Evolutionary conservation across 1,284 basidiomycete genomes (phyloP).

Genomic region (Heterobasidion annosum): DNA sequence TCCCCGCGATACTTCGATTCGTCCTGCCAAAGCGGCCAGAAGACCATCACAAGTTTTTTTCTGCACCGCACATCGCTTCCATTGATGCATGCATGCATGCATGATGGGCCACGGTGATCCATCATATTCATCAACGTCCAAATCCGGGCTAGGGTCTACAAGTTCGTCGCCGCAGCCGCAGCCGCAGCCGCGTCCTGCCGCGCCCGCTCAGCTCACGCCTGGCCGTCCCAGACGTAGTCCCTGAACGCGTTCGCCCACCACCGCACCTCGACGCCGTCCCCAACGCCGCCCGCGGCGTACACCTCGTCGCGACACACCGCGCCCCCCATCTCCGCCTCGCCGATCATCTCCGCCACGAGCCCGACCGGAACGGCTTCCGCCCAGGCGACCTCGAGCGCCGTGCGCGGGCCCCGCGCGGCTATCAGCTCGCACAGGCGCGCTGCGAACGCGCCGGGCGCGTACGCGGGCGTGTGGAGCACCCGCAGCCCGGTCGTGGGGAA

Average conservation of each 20-base stretch:
- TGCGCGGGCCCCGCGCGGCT: constrained; percentile 26
- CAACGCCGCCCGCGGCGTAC: constrained; percentile 28
- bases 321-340: constrained; percentile 56
- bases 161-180: neutral
- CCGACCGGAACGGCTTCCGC: constrained; percentile 65
- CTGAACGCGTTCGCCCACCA: constrained; percentile 67
- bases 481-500: constrained; percentile 64
- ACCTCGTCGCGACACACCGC: constrained; percentile 72
- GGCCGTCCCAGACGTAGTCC: constrained; percentile 63
- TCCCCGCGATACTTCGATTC: too few species aligned
- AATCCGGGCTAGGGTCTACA: neutral
- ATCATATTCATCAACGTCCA: neutral
- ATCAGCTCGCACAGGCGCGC: constrained; percentile 52
- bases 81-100: too few species aligned
- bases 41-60: too few species aligned
- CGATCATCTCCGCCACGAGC: constrained; percentile 68
- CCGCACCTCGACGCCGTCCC: constrained; percentile 40
- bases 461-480: constrained; percentile 81
- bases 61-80: too few species aligned
- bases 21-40: too few species aligned
- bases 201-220: constrained; percentile 14
- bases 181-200: neutral
- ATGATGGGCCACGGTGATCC: too few species aligned
- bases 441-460: constrained; percentile 56
- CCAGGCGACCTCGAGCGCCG: constrained; percentile 56